These are phyloP conservation scores for Penicillium sp. DNA, from an alignment of 2,329 filamentous ascomycete genomes.

Conservation along the genomic window DNA sequence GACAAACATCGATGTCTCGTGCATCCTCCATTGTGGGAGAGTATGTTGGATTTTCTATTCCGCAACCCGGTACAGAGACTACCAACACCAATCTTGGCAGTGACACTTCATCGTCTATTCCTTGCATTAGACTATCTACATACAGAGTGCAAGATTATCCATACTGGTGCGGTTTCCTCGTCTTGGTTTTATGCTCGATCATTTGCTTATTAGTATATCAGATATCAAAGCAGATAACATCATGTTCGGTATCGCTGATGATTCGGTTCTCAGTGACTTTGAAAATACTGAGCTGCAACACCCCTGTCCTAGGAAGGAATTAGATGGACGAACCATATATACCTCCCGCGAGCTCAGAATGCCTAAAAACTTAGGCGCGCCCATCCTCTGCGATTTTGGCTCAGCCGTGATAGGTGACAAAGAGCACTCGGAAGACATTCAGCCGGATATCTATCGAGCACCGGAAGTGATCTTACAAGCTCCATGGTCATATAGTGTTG, in stretches of 20 bases:
- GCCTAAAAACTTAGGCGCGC: conserved; percentile 28
- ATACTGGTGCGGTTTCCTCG: conserved; percentile 1
- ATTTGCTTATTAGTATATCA: conserved; percentile 12
- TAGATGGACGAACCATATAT: conserved; percentile 44
- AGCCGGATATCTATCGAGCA: conserved; percentile 36
- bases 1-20: conserved; percentile 37
- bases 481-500: conserved; percentile 47
- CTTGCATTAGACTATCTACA: conserved; percentile 14
- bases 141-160: conserved; percentile 12
- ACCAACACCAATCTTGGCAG: conserved; percentile 9
- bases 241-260: conserved; percentile 42
- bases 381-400: conserved; percentile 51
- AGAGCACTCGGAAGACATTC: conserved; percentile 29
- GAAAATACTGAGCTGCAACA: conserved; percentile 26
- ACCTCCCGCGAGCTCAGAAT: conserved; percentile 39
- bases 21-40: conserved; percentile 45
- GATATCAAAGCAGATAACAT: conserved; percentile 50
- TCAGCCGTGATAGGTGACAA: conserved; percentile 40
- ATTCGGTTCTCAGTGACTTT: conserved; percentile 41
- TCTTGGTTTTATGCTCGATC: neutral
- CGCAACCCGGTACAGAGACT: conserved; percentile 42
- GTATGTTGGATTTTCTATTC: conserved; percentile 36
- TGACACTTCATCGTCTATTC: conserved; percentile 12
- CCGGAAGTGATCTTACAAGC: conserved; percentile 48
- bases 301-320: conserved; percentile 43